Base-by-base conservation (phyloP, 2,329 filamentous ascomycete genomes). In the Alternaria incomplexa region DNA sequence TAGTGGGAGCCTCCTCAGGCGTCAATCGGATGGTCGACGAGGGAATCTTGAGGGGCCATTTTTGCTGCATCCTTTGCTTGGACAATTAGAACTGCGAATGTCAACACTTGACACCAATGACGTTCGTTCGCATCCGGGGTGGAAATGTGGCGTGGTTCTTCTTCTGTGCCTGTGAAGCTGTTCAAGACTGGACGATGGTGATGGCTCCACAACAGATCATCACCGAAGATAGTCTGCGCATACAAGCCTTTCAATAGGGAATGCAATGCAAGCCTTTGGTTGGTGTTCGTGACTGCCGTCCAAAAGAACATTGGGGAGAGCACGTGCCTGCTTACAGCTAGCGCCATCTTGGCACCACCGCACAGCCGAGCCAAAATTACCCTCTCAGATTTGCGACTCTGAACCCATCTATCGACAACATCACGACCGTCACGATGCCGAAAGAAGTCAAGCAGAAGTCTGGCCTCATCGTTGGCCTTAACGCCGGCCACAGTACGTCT, bases 401-500 rank as follows among this genome's bases (percentile, higher is more conserved):
- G 62, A 64, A 61, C 51, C 44, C 61, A 70, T 63, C 66, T 65
- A 72, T 63, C 71, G 74, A 75, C 75, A 75, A 77, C 75, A 77
- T 60, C 70, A 76, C 71, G 64, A 76, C 75, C 75, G 74, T 69
- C 76, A 83, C 69, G 72, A 85, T 85, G 83, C 83, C 83, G 70
- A 82, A 85, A 81, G 83, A 85, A 81, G 83, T 85, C 77, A 84
- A 84, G 81, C 83, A 85, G 79, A 83, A 81, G 77, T 83, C 81
- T 74, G 84, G 79, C 75, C 74, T 90, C 79, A 83, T 85, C 81
- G 80, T 86, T 78, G 88, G 88, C 79, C 81, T 89, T 77, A 90
- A 90, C 83, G 84, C 84, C 78, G 88, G 88, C 81, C 87, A 89
- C 81, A 73, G 88, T 90, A 89, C 80, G 88, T 89, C 72, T 60